phyloP scores from a whole-genome alignment of 208 protist genomes.

The Borovskyia barvae region DNA sequence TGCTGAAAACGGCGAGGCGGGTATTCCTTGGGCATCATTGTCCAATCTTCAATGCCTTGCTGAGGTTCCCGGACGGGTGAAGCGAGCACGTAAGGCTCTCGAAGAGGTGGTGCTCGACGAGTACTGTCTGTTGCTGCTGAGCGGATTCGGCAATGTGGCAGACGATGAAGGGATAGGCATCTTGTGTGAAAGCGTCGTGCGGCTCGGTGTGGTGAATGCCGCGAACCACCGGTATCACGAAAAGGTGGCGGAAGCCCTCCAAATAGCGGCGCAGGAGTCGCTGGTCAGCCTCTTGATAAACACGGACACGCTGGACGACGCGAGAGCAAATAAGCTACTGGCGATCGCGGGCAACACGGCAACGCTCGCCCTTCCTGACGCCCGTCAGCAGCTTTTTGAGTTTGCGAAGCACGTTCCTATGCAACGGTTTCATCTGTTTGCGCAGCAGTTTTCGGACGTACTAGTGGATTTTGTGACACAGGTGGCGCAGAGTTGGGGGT shows the following conservation, averaged over 20 bases:
- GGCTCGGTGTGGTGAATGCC: conserved; percentile 38
- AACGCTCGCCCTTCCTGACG: conserved; percentile 16
- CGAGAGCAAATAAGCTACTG: conserved; percentile 59
- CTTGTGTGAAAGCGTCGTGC: conserved; percentile 18
- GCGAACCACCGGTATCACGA: conserved; percentile 28
- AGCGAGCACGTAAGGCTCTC: conserved; percentile 16
- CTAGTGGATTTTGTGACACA: conserved; percentile 47
- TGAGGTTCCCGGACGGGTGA: conserved; percentile 22
- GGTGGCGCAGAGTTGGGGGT: conserved; percentile 52
- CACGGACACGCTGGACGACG: conserved; percentile 43
- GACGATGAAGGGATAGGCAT: conserved; percentile 1
- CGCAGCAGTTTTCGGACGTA: conserved; percentile 35
- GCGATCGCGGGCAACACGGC: conserved; percentile 23
- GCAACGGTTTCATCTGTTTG: conserved; percentile 38
- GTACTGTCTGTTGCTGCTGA: conserved; percentile 17
- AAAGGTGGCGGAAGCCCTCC: conserved; percentile 28
- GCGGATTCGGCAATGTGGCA: conserved; percentile 7
- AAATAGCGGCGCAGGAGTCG: conserved; percentile 36
- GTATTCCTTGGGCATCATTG: conserved; percentile 20
- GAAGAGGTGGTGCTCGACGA: conserved; percentile 28
- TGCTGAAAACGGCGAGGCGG: conserved; percentile 3
- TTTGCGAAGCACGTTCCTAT: conserved; percentile 20
- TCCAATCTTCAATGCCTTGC: conserved; percentile 21
- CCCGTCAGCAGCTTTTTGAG: conserved; percentile 17
- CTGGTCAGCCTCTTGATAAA: conserved; percentile 57